phyloP scores from a whole-genome alignment of 345 rosid genomes.

The Heritiera littoralis region DNA sequence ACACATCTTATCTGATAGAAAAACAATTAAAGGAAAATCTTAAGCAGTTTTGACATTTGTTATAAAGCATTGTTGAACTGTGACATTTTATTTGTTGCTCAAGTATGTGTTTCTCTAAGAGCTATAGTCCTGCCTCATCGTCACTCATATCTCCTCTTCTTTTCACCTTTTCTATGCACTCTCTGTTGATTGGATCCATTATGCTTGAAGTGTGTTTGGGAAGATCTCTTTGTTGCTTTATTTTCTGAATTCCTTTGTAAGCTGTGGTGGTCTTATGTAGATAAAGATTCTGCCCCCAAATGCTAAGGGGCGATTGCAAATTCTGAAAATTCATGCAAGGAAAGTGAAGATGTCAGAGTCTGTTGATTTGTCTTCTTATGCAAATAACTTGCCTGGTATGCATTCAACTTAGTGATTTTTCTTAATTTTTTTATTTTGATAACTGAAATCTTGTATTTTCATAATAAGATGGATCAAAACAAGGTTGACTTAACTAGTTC shows the following conservation, averaged over 20 bases:
- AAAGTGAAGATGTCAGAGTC: slow-evolving; percentile 93
- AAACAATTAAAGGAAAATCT: background rate
- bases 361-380: slow-evolving; percentile 79
- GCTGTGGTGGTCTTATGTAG: slow-evolving; percentile 36
- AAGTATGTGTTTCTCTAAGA: background rate
- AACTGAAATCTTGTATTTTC: slow-evolving; percentile 25
- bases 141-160: background rate
- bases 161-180: background rate
- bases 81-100: background rate
- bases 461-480: slow-evolving; percentile 79
- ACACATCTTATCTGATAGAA: background rate
- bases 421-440: slow-evolving; percentile 21
- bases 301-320: slow-evolving; percentile 81
- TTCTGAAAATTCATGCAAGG: slow-evolving; percentile 84
- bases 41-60: background rate
- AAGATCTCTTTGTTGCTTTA: background rate
- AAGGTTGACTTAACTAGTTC: slow-evolving; percentile 60
- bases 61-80: background rate
- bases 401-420: slow-evolving; percentile 23
- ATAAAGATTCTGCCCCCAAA: slow-evolving; percentile 90
- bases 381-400: slow-evolving; percentile 86
- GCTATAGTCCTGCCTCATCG: background rate
- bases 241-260: background rate
- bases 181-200: slow-evolving; percentile 18
- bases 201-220: background rate